Evolutionary conservation across 1,284 basidiomycete species (phyloP).

Genomic region (Cryptococcus wingfieldii): DNA sequence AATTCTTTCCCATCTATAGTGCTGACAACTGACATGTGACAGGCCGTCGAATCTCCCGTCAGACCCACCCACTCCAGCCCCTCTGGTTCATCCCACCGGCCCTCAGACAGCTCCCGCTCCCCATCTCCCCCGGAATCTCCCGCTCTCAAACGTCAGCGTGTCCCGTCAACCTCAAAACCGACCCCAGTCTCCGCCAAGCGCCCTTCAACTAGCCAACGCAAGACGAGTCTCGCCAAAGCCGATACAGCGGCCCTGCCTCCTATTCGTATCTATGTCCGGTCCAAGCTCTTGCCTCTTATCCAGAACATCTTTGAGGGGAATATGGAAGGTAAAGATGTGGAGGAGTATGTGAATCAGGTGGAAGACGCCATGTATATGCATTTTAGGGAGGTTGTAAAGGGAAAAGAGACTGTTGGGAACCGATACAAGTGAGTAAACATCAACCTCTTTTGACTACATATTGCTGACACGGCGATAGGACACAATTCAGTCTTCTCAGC

Average conservation of each 20-base stretch:
- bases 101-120: neutral
- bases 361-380: conserved; percentile 31
- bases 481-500: conserved; percentile 39
- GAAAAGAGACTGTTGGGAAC: conserved; percentile 34
- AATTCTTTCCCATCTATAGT: neutral
- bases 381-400: conserved; percentile 34
- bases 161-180: neutral
- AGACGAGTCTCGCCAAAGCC: conserved; percentile 4
- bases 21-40: neutral
- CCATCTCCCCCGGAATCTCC: neutral
- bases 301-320: conserved; percentile 24
- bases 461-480: conserved; percentile 16
- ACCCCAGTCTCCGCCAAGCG: conserved; percentile 1
- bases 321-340: conserved; percentile 16
- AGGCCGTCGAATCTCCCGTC: neutral
- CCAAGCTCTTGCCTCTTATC: conserved; percentile 23
- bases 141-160: conserved; percentile 1
- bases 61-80: neutral
- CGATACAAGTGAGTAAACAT: conserved; percentile 41
- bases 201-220: conserved; percentile 1
- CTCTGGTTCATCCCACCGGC: neutral
- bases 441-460: neutral
- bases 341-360: conserved; percentile 21
- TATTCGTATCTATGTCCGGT: conserved; percentile 33
- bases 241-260: conserved; percentile 21